Conservation (phyloP, 768 basidiomycete genomes). For the Amanita molliuscula region DNA sequence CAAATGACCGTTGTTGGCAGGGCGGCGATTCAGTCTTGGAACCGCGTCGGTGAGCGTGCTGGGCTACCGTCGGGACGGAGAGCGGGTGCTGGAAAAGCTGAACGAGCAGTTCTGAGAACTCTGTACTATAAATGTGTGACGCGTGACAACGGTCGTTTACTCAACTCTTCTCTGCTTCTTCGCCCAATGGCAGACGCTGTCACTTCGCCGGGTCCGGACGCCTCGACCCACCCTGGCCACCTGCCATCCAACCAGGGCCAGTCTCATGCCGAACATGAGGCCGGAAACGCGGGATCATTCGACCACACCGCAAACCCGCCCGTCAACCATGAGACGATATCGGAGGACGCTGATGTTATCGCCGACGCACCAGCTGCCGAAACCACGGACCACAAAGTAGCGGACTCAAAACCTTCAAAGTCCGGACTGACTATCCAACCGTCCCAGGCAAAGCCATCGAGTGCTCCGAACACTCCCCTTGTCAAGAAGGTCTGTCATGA, state of each 20-base stretch:
- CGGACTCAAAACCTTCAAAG: background rate
- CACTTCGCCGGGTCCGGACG: background rate
- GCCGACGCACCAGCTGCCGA: constrained; percentile 10
- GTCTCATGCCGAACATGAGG: constrained; percentile 27
- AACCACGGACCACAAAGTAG: background rate
- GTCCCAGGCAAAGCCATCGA: constrained; percentile 32
- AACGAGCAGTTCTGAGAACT: constrained; percentile 46
- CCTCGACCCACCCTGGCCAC: background rate
- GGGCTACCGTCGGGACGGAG: constrained; percentile 73
- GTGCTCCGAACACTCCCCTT: constrained; percentile 38
- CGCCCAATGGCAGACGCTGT: constrained; percentile 1
- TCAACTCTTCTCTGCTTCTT: background rate
- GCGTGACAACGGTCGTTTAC: background rate
- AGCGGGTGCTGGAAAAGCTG: constrained; percentile 59
- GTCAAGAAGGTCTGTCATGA: constrained; percentile 53
- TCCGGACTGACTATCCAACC: background rate
- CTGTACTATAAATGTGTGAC: constrained; percentile 6
- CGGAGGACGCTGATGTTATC: background rate
- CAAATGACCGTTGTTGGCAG: background rate
- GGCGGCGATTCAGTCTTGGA: constrained; percentile 34
- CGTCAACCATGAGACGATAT: background rate
- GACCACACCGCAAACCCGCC: constrained; percentile 5
- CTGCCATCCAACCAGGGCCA: background rate
- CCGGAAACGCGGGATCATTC: constrained; percentile 13
- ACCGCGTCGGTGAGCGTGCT: constrained; percentile 78